Percentiles rank a stretch among this genome's conserved stretches.
These are phyloP conservation scores for Protostelium mycophagum DNA, from an alignment of 78 protist genomes.

Conservation along the genomic window DNA sequence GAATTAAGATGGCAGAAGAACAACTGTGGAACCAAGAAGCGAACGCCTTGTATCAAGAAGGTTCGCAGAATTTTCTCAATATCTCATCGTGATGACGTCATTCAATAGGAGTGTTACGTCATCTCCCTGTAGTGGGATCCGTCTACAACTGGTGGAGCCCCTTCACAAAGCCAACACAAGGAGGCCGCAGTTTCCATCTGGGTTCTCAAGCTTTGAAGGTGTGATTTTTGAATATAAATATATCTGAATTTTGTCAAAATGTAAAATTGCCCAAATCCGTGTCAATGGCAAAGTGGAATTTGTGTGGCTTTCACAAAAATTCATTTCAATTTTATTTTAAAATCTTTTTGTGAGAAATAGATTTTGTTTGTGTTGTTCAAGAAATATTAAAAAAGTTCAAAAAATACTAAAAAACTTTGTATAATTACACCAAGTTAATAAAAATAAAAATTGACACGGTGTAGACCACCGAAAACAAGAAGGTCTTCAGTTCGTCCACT, in stretches of 20 bases:
- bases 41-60: background rate
- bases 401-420: too few relatives aligned
- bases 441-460: background rate
- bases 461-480: background rate
- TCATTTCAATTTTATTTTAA: too few relatives aligned
- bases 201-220: background rate
- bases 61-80: too few relatives aligned
- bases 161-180: background rate
- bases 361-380: too few relatives aligned
- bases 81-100: background rate
- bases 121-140: background rate
- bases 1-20: background rate
- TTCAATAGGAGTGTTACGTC: background rate
- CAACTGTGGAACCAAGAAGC: background rate
- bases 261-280: too few relatives aligned
- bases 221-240: background rate
- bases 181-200: background rate
- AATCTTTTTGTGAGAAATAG: too few relatives aligned
- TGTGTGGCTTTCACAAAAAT: too few relatives aligned
- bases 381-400: too few relatives aligned
- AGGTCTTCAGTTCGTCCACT: background rate
- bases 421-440: too few relatives aligned
- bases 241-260: too few relatives aligned
- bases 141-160: background rate
- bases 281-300: too few relatives aligned